phyloP scores from a whole-genome alignment of 129 eudicot species.

The Cynara cardunculus region DNA sequence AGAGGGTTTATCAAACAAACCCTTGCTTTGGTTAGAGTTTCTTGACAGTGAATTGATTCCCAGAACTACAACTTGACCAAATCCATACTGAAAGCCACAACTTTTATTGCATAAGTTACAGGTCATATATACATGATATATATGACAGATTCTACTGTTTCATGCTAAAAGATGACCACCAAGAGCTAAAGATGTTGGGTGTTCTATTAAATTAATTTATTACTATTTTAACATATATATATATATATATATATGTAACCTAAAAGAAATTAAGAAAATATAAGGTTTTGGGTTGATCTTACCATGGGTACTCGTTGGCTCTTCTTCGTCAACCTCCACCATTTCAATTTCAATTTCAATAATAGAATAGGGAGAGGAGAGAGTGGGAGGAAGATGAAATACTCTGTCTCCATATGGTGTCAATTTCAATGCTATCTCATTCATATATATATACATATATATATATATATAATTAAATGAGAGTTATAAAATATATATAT shows the following conservation, averaged over 20 bases:
- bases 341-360: constrained; percentile 14
- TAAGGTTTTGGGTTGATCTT: neutral
- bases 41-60: neutral
- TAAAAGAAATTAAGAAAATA: neutral
- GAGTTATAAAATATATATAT: no score
- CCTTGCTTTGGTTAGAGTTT: neutral
- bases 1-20: no score
- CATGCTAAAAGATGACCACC: neutral
- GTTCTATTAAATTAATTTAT: neutral
- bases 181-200: neutral
- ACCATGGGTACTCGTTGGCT: neutral
- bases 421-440: neutral
- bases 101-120: neutral
- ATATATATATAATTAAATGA: no score
- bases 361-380: neutral
- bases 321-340: constrained; percentile 6
- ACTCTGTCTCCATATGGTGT: neutral
- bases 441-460: no score
- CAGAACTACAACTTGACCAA: neutral
- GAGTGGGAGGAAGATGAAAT: neutral
- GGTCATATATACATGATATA: neutral
- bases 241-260: no score
- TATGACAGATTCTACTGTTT: neutral
- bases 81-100: neutral
- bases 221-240: neutral